Evolutionary conservation across 2,329 filamentous ascomycete species (phyloP), one percentile per base, ranked within the genome.

Genomic region (Penicillium sp.): DNA sequence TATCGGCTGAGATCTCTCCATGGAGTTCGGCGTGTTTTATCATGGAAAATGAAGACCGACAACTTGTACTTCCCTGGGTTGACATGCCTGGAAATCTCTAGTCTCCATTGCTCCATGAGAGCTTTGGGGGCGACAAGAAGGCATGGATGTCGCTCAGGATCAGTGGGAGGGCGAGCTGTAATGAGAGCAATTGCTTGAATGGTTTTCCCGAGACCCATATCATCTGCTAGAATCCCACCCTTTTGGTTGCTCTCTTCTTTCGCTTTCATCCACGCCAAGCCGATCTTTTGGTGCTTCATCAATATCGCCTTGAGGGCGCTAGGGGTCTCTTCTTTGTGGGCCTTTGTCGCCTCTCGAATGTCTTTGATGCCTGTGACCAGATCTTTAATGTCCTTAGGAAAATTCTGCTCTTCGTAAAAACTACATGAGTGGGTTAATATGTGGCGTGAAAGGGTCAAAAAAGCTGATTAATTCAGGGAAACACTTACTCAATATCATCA

Each of bases 161-260:
- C 80, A 0, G 77, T 71, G 0, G 89, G 84, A n/a, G 81, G 86
- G 5, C 86, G 82, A 5, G 84, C 82, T 11, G 91, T 79, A 62
- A 96, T 89, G 39, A 96, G 80, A 3, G 92, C 84, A 19, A 97
- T 79, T 5, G 90, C 87, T 57, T 93, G 91, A 21, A 96, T 87
- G 0, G 90, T 93, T 73, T 94, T 93, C 7, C 90, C 90, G 10
- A 93, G 77, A 7, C 90, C 90, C 90, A 93, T 94, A 59, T 91
- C 89, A 65, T 91, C 89, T 1, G 87, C 88, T 21, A 92, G 77
- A 51, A 93, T 91, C 19, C 89, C 88, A 16, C 90, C 90, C 64
- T 89, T 91, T 49, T 87, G 85, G 2, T 77, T 80, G 8, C 89
- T 86, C 52, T 84, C 80, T 71, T 93, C 90, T 79, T 87, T 89